Conservation (phyloP, 1,139 yeast genomes). For the Protomyces arabidopsidicola region DNA sequence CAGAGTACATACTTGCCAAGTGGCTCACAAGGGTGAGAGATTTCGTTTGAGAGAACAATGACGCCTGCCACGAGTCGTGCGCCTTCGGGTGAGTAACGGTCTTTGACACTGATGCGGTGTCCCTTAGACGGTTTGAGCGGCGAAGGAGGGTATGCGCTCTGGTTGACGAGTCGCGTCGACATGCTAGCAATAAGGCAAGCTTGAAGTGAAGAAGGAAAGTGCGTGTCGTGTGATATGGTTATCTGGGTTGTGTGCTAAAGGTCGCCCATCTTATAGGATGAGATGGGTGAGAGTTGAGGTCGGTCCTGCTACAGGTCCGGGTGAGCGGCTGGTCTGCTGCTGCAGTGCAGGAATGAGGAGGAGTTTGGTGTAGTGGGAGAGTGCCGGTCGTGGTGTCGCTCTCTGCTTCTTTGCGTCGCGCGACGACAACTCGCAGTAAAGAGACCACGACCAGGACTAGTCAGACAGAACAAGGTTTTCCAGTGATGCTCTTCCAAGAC, state of each 20-base stretch:
- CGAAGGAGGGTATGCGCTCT: constrained; percentile 7
- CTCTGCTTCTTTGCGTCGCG: too few species aligned
- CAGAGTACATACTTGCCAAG: constrained; percentile 50
- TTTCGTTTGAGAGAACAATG: constrained; percentile 58
- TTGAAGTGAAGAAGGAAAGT: too few species aligned
- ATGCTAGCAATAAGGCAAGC: not conserved
- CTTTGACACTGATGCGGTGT: constrained; percentile 14
- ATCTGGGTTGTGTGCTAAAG: not conserved
- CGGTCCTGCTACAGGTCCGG: too few species aligned
- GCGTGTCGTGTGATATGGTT: too few species aligned
- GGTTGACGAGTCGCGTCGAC: not conserved
- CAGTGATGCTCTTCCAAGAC: constrained; percentile 26
- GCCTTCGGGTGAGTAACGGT: constrained; percentile 43
- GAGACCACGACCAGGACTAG: too few species aligned
- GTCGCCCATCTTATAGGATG: not conserved
- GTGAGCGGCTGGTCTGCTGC: too few species aligned
- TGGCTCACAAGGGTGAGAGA: constrained; percentile 41
- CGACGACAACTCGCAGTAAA: too few species aligned
- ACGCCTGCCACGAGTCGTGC: constrained; percentile 91
- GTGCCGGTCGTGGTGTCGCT: too few species aligned
- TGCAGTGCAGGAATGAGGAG: too few species aligned
- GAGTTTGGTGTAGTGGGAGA: too few species aligned
- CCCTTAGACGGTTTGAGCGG: constrained; percentile 10
- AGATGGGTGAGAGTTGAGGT: not conserved
- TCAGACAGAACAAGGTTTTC: too few species aligned